Evolutionary conservation across 371 early-diverging fungal genomes (phyloP).

Genomic region (Rhizopus arrhizus): DNA sequence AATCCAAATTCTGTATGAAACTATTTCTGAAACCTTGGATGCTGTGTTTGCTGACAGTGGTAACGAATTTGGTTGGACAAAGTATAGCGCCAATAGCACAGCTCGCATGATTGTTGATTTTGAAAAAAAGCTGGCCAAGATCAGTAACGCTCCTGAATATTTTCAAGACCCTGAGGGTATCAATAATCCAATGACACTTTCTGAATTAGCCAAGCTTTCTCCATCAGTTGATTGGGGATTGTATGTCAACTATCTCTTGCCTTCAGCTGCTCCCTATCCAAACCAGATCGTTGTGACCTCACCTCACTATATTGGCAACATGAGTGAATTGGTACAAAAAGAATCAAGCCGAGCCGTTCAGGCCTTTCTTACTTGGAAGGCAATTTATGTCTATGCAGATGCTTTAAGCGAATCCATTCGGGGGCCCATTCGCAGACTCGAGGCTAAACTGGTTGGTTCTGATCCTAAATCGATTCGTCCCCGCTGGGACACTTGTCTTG

Average conservation of each 20-base stretch:
- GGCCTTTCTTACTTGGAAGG: slow-evolving; percentile 49
- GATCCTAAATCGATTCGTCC: slow-evolving; percentile 45
- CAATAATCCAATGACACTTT: slow-evolving; percentile 52
- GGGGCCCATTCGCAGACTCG: slow-evolving; percentile 33
- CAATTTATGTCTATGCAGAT: slow-evolving; percentile 32
- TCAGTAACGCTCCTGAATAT: slow-evolving; percentile 35
- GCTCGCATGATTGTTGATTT: slow-evolving; percentile 52
- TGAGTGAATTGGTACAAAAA: slow-evolving; percentile 36
- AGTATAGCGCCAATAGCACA: slow-evolving; percentile 6
- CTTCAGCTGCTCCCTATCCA: slow-evolving; percentile 29
- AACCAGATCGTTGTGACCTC: slow-evolving; percentile 44
- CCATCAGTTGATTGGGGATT: slow-evolving; percentile 51
- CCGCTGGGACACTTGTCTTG: slow-evolving; percentile 58
- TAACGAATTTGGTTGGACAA: slow-evolving; percentile 46
- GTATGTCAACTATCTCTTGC: slow-evolving; percentile 36
- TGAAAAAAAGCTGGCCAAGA: slow-evolving; percentile 49
- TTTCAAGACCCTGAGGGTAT: slow-evolving; percentile 45
- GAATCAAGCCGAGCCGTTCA: slow-evolving; percentile 37
- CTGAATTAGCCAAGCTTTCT: slow-evolving; percentile 33
- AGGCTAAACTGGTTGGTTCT: slow-evolving; percentile 41
- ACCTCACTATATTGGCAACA: slow-evolving; percentile 39
- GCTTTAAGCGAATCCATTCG: slow-evolving; percentile 36
- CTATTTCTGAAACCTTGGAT: slow-evolving; percentile 34
- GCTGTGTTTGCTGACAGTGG: slow-evolving; percentile 36
- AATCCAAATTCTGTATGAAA: slow-evolving; percentile 32